Conservation (phyloP, 176 grass and related monocot species). For the Olyra latifolia region DNA sequence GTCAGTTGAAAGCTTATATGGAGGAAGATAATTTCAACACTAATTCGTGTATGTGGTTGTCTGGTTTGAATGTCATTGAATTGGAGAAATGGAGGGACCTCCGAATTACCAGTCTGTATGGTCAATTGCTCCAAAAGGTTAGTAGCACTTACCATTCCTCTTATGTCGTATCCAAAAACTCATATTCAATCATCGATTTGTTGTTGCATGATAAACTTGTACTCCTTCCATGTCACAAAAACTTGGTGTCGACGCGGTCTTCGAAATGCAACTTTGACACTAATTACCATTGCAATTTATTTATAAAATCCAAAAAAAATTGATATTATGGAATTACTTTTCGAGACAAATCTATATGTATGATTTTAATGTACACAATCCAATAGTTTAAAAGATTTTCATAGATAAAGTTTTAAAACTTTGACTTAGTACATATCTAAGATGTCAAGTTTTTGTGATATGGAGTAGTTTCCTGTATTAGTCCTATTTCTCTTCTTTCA, state of each 20-base stretch:
- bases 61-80: conserved; percentile 75
- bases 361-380: too few relatives aligned
- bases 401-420: too few relatives aligned
- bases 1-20: conserved; percentile 59
- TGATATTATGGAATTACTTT: too few relatives aligned
- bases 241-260: too few relatives aligned
- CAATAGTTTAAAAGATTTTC: too few relatives aligned
- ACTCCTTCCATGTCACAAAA: too few relatives aligned
- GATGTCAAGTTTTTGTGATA: too few relatives aligned
- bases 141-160: conserved; percentile 11
- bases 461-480: neutral
- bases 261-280: too few relatives aligned
- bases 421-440: too few relatives aligned
- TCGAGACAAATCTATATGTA: too few relatives aligned
- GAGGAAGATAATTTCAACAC: conserved; percentile 34
- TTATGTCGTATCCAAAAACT: neutral
- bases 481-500: conserved; percentile 1
- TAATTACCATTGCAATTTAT: too few relatives aligned
- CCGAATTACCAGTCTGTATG: conserved; percentile 40
- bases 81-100: conserved; percentile 77
- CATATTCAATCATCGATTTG: neutral
- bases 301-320: too few relatives aligned
- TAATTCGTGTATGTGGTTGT: conserved; percentile 68
- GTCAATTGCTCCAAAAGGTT: conserved; percentile 56
- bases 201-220: neutral